A percentile compares a stretch with the other conserved stretches of the same genome.
Conservation (phyloP, 805 yeast species). For the Candida stauntonica region DNA sequence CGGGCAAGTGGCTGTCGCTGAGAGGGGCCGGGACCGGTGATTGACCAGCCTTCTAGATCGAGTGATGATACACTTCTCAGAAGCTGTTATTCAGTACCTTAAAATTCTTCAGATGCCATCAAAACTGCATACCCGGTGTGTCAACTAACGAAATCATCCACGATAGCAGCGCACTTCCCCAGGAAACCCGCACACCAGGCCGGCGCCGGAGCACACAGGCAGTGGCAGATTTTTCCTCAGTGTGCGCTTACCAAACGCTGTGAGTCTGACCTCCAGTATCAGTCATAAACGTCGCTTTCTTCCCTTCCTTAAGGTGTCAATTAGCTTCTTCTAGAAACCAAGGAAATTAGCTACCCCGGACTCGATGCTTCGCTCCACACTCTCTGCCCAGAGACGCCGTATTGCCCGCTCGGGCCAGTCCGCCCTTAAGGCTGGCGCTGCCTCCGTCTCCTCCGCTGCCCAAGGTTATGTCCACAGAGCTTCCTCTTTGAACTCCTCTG, state of each 20-base stretch:
- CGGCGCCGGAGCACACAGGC: not conserved
- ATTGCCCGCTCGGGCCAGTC: conserved; percentile 22
- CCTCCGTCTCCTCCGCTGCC: conserved; percentile 11
- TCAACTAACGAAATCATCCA: too few species aligned
- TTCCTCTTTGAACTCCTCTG: conserved; percentile 12
- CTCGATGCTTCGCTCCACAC: conserved; percentile 28
- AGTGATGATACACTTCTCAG: too few species aligned
- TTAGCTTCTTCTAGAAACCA: too few species aligned
- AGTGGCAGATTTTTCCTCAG: not conserved
- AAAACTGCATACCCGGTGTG: too few species aligned
- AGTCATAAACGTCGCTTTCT: not conserved
- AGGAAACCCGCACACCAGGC: not conserved
- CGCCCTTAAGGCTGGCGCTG: conserved; percentile 17
- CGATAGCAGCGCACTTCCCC: too few species aligned
- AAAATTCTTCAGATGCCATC: too few species aligned
- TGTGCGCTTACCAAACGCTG: conserved; percentile 4
- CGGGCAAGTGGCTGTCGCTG: not conserved
- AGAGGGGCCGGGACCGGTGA: not conserved
- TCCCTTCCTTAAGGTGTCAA: too few species aligned
- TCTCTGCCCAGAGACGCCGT: conserved; percentile 25
- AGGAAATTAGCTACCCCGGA: too few species aligned
- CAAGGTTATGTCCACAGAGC: conserved; percentile 14
- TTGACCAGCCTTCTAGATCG: too few species aligned
- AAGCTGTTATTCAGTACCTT: not conserved
- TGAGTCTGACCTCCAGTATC: not conserved